Conservation (phyloP, 2,329 filamentous ascomycete species). For the Diaporthe destruens region DNA sequence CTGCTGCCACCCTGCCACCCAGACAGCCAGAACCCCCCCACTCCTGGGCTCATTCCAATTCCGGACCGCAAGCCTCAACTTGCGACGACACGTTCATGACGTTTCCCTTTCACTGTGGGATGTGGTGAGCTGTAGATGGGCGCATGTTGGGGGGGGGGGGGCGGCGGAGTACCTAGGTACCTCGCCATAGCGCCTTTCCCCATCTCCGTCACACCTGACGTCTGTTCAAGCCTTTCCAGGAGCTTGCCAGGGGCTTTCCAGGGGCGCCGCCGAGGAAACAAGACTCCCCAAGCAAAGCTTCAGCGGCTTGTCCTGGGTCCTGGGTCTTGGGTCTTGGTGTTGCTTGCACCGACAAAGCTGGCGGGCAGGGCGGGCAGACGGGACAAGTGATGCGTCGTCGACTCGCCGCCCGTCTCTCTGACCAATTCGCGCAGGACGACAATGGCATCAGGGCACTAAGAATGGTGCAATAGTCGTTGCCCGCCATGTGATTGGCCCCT, state of each 20-base stretch:
- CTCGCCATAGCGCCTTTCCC: too few species aligned
- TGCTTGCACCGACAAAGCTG: not conserved
- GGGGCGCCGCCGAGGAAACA: conserved; percentile 4
- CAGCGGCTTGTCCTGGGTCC: not conserved
- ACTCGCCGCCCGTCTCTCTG: conserved; percentile 7
- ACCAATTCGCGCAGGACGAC: conserved; percentile 12
- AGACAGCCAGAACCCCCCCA: too few species aligned
- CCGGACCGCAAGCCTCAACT: conserved; percentile 18
- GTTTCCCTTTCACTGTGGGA: conserved; percentile 27
- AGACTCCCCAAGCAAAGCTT: conserved; percentile 22
- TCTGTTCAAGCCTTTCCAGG: conserved; percentile 20
- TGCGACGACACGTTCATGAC: conserved; percentile 27
- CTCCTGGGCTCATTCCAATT: conserved; percentile 17
- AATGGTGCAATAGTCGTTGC: conserved; percentile 34
- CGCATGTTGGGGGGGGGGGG: too few species aligned
- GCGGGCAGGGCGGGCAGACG: not conserved
- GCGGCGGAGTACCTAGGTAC: too few species aligned
- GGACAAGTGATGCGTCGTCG: conserved; percentile 13
- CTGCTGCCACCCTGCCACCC: not conserved
- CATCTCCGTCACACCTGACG: conserved; percentile 4
- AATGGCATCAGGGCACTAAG: conserved; percentile 37
- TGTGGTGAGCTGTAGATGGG: not conserved
- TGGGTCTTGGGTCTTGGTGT: not conserved
- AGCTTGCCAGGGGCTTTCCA: not conserved
- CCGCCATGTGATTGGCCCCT: conserved; percentile 16